These are phyloP conservation scores for Thelonectria olida DNA, from an alignment of 2,329 filamentous ascomycete species.

Conservation along the genomic window DNA sequence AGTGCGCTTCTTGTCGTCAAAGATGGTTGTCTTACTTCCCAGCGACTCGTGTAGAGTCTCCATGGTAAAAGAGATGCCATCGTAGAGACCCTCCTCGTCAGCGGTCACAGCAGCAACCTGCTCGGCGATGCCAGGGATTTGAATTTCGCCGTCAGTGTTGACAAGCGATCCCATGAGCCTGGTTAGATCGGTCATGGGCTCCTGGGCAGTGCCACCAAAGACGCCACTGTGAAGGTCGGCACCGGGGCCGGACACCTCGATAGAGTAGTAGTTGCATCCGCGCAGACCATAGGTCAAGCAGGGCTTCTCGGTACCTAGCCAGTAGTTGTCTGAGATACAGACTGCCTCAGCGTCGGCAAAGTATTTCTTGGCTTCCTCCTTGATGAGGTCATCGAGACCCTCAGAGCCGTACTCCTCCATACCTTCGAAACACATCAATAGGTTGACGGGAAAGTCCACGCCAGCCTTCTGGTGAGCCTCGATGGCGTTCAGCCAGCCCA, in stretches of 20 bases:
- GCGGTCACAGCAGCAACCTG: constrained; percentile 89
- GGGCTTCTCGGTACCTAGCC: constrained; percentile 98
- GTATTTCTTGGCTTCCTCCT: constrained; percentile 88
- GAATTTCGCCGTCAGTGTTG: constrained; percentile 89
- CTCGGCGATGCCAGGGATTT: constrained; percentile 92
- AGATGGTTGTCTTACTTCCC: constrained; percentile 87
- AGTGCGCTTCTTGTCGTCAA: constrained; percentile 87
- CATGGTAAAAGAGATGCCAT: constrained; percentile 94
- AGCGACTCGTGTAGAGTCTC: constrained; percentile 92
- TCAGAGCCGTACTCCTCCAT: constrained; percentile 99
- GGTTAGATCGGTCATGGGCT: constrained; percentile 97
- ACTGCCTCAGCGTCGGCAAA: constrained; percentile 96
- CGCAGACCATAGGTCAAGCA: constrained; percentile 97
- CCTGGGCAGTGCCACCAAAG: constrained; percentile 94
- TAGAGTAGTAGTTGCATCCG: constrained; percentile 96
- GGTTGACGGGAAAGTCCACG: constrained; percentile 94
- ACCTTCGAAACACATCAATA: constrained; percentile 99
- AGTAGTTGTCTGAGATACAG: constrained; percentile 99
- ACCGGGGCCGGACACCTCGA: constrained; percentile 89
- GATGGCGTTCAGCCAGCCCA: constrained; percentile 98
- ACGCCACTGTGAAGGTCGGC: constrained; percentile 97
- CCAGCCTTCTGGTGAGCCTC: constrained; percentile 97
- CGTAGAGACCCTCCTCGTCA: constrained; percentile 89
- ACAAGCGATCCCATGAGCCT: constrained; percentile 85
- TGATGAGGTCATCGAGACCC: constrained; percentile 93